Evolutionary conservation across 805 yeast genomes (phyloP), one percentile per base, ranked within the genome.

Genomic region (Diddensiella transvaalensis): DNA sequence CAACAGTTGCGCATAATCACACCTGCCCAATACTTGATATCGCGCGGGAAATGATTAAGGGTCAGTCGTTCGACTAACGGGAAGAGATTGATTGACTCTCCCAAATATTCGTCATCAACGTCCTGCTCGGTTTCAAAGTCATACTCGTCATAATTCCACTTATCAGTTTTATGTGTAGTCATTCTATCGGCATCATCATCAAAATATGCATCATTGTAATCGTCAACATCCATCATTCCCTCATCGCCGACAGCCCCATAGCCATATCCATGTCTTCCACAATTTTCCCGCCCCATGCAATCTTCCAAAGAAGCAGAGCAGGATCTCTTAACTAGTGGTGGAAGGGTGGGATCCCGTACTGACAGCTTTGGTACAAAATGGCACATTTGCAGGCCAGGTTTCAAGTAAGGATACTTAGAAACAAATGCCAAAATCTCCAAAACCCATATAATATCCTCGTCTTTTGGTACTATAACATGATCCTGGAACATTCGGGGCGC

Each of bases 1-100:
- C 96, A 91, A 1, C 96, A 89, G 65, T 93, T 93, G 47, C 98
- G 75, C 90, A 93, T 93, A 35, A 90, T 88, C n/a, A 91, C 96
- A 2, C 96, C 93, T 2, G 97, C 87, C 99, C 99, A 91, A 66
- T 90, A 89, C 57, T 85, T 83, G 73, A 89, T 80, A 57, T 90
- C 96, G 38, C 83, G 78, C 2, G 87, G 80, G 56, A 84, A 79
- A 46, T 77, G 73, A 47, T 75, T 75, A 17, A 79, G 77, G 0
- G 98, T 91, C 63, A 87, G 91, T 64, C 86, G 82, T 65, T 91
- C 99, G 33, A 91, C 97, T 56, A 91, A 68, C 6, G 96, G 96
- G 69, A 93, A 91, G 22, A 91, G 69, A 63, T 91, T 88, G 23
- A 70, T 49, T 2, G 54, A 44, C 33, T 75, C 75, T 15, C 73